Percentiles rank a stretch among this genome's conserved stretches.
These are phyloP conservation scores for Yarrowia galli DNA, from an alignment of 1,139 yeast genomes.

Conservation along the genomic window DNA sequence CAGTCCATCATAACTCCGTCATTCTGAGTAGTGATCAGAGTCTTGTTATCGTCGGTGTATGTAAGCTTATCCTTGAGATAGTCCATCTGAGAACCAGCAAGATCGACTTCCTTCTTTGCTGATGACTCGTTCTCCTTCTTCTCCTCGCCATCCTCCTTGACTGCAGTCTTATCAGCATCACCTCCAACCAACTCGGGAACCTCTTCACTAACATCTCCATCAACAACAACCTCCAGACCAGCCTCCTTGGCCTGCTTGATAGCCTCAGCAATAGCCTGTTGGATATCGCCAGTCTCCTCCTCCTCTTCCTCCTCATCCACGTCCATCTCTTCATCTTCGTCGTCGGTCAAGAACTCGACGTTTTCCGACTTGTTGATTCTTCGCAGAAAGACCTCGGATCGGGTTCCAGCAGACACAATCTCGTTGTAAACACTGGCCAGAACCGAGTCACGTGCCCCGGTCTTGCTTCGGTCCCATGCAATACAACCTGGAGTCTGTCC, in stretches of 20 bases:
- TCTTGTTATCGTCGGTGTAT: constrained; percentile 63
- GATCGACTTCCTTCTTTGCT: constrained; percentile 42
- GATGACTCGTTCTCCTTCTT: constrained; percentile 39
- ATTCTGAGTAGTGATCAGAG: constrained; percentile 72
- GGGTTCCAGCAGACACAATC: constrained; percentile 85
- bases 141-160: constrained; percentile 38
- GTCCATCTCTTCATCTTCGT: constrained; percentile 48
- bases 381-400: constrained; percentile 83
- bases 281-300: constrained; percentile 30
- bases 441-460: constrained; percentile 49
- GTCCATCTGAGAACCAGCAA: constrained; percentile 59
- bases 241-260: constrained; percentile 25
- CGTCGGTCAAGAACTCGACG: constrained; percentile 48
- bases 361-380: constrained; percentile 61
- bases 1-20: constrained; percentile 99
- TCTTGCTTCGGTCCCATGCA: constrained; percentile 55
- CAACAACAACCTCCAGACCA: constrained; percentile 39
- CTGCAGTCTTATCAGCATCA: constrained; percentile 39
- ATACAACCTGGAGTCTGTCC: constrained; percentile 79
- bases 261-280: constrained; percentile 25
- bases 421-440: constrained; percentile 54
- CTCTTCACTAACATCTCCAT: constrained; percentile 44
- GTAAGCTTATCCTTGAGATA: constrained; percentile 72
- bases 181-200: constrained; percentile 13
- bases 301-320: constrained; percentile 44